A percentile compares a stretch with the other conserved stretches of the same genome.
phyloP scores from a whole-genome alignment of 352 stramenopile species.

The Phytopythium ostracodes region DNA sequence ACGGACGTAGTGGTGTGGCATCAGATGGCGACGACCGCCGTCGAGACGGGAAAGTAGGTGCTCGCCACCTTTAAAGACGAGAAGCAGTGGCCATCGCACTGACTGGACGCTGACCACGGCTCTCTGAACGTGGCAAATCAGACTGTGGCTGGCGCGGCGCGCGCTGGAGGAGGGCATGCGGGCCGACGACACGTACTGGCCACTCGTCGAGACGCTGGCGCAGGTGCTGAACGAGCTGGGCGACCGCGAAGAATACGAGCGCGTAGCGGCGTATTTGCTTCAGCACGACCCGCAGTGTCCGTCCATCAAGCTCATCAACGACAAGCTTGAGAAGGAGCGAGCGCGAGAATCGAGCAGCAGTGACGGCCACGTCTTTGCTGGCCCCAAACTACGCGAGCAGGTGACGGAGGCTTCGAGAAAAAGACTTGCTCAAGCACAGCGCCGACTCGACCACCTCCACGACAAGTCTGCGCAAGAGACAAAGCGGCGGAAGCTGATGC shows the following conservation, averaged over 20 bases:
- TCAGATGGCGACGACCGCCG: slow-evolving; percentile 53
- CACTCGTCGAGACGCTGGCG: slow-evolving; percentile 47
- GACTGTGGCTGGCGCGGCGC: slow-evolving; percentile 55
- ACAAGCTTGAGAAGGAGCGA: slow-evolving; percentile 3
- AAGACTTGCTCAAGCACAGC: slow-evolving; percentile 3
- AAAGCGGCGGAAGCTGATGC: slow-evolving; percentile 32
- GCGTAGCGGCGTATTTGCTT: slow-evolving; percentile 39
- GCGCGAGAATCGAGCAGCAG: background rate
- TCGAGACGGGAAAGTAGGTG: slow-evolving; percentile 52
- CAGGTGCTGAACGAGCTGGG: slow-evolving; percentile 55
- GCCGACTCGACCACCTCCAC: slow-evolving; percentile 21
- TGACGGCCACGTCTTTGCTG: background rate
- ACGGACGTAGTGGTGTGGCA: slow-evolving; percentile 78
- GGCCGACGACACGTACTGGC: slow-evolving; percentile 61
- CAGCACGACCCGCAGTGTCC: slow-evolving; percentile 39
- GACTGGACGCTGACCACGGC: background rate
- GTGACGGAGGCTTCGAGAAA: background rate
- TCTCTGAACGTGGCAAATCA: slow-evolving; percentile 1
- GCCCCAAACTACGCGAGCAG: background rate
- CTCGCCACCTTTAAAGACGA: background rate
- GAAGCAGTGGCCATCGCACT: background rate
- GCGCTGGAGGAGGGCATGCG: slow-evolving; percentile 56
- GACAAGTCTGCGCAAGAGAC: slow-evolving; percentile 8
- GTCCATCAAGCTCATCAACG: slow-evolving; percentile 28
- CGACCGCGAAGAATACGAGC: slow-evolving; percentile 42